These are phyloP conservation scores for Pythium dissimile DNA, from an alignment of 352 stramenopile genomes.

Conservation along the genomic window DNA sequence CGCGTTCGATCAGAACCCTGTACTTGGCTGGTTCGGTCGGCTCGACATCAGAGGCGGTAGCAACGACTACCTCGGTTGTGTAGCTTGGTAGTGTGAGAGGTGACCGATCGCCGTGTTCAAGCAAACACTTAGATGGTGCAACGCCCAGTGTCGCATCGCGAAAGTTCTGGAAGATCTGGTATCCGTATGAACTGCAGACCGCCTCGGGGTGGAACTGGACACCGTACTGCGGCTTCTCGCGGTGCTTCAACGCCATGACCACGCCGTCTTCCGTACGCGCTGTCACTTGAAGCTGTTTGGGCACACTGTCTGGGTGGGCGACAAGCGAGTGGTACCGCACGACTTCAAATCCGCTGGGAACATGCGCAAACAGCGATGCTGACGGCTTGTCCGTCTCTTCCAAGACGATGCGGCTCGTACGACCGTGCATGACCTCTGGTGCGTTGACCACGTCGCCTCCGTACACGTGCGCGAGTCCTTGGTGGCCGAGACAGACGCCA, in stretches of 20 bases:
- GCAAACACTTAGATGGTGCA: slow-evolving; percentile 36
- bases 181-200: slow-evolving; percentile 87
- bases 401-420: slow-evolving; percentile 76
- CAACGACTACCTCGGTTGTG: background rate
- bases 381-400: slow-evolving; percentile 6
- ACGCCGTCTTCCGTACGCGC: slow-evolving; percentile 67
- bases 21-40: slow-evolving; percentile 17
- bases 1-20: slow-evolving; percentile 38
- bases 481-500: slow-evolving; percentile 97
- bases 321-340: slow-evolving; percentile 96
- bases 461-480: slow-evolving; percentile 91
- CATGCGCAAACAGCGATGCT: slow-evolving; percentile 49
- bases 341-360: slow-evolving; percentile 82
- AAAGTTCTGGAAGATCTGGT: slow-evolving; percentile 90
- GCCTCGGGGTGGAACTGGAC: slow-evolving; percentile 98
- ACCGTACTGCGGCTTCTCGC: slow-evolving; percentile 86
- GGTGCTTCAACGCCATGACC: slow-evolving; percentile 91
- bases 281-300: slow-evolving; percentile 44
- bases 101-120: slow-evolving; percentile 43
- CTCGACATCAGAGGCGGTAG: background rate
- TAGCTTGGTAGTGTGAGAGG: background rate
- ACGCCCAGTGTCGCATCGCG: slow-evolving; percentile 51
- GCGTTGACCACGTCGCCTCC: slow-evolving; percentile 79
- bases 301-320: slow-evolving; percentile 52
- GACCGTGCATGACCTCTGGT: slow-evolving; percentile 92